phyloP scores from a whole-genome alignment of 2,329 filamentous ascomycete species.

The Ceratocystis cubensis region DNA sequence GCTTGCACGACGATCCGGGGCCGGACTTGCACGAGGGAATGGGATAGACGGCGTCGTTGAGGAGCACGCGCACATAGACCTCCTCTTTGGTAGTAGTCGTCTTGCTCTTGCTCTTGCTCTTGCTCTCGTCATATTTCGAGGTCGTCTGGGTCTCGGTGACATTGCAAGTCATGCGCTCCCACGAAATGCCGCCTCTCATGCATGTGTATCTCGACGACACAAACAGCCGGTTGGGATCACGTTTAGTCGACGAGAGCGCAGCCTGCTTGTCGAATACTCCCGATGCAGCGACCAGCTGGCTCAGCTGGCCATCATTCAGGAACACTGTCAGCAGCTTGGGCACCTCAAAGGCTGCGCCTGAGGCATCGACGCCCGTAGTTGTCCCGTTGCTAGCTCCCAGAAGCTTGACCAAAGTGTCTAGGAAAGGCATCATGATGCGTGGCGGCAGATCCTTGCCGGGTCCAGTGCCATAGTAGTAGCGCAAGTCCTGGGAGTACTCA shows the following conservation, averaged over 20 bases:
- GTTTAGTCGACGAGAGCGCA: constrained; percentile 35
- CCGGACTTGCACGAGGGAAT: constrained; percentile 42
- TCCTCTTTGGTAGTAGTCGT: constrained; percentile 25
- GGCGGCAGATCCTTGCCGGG: constrained; percentile 42
- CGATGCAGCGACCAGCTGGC: constrained; percentile 45
- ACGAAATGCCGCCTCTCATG: constrained; percentile 53
- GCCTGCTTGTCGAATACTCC: constrained; percentile 49
- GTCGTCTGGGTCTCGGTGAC: constrained; percentile 16
- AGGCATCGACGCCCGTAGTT: constrained; percentile 34
- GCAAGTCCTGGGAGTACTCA: constrained; percentile 55
- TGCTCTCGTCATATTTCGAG: constrained; percentile 12
- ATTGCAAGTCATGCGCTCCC: constrained; percentile 48
- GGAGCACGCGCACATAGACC: constrained; percentile 42
- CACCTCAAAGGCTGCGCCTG: constrained; percentile 37
- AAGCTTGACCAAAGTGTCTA: constrained; percentile 41
- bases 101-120: constrained; percentile 13
- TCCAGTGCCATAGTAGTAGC: constrained; percentile 55
- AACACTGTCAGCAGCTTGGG: constrained; percentile 50
- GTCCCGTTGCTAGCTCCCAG: constrained; percentile 39
- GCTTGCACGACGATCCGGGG: constrained; percentile 41
- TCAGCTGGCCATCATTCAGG: constrained; percentile 54
- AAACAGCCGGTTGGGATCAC: constrained; percentile 39
- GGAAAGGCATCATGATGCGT: constrained; percentile 49
- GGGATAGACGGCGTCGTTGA: constrained; percentile 53
- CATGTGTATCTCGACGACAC: constrained; percentile 43